Evolutionary conservation across 2,329 filamentous ascomycete genomes (phyloP).

Genomic region (Talaromyces sp.): DNA sequence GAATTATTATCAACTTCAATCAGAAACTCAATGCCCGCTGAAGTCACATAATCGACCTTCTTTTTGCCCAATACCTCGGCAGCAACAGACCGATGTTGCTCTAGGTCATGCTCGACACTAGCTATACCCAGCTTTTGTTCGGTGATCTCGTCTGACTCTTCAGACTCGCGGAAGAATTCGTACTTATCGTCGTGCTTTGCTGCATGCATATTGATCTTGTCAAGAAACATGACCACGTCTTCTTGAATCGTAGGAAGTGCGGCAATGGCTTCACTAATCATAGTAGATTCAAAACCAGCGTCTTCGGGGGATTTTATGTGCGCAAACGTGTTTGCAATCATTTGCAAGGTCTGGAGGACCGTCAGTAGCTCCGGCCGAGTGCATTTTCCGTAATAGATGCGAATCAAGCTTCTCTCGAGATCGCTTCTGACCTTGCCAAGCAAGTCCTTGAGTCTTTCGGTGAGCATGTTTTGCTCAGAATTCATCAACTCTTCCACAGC

Average conservation of each 20-base stretch:
- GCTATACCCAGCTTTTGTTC: conserved; percentile 88
- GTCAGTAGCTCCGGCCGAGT: conserved; percentile 81
- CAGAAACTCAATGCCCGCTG: conserved; percentile 88
- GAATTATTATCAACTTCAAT: conserved; percentile 79
- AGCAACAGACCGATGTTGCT: conserved; percentile 69
- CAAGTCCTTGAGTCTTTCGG: conserved; percentile 71
- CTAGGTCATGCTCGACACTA: conserved; percentile 84
- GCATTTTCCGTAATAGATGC: conserved; percentile 95
- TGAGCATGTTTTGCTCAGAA: conserved; percentile 60
- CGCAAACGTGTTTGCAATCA: conserved; percentile 72
- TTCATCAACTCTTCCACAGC: conserved; percentile 84
- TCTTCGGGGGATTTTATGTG: conserved; percentile 63
- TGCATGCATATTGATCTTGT: conserved; percentile 79
- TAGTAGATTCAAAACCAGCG: conserved; percentile 66
- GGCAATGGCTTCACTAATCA: conserved; percentile 69
- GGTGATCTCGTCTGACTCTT: conserved; percentile 84
- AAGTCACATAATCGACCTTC: conserved; percentile 73
- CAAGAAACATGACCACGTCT: conserved; percentile 70
- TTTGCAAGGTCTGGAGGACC: conserved; percentile 80
- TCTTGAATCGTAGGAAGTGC: conserved; percentile 73
- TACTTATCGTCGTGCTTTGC: conserved; percentile 90
- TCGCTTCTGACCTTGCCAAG: conserved; percentile 72
- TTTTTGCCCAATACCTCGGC: conserved; percentile 70
- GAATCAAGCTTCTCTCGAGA: conserved; percentile 86
- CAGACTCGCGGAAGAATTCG: conserved; percentile 79